Evolutionary conservation across 805 yeast genomes (phyloP), one percentile per base, ranked within the genome.

Genomic region (Barnettozyma pratensis): DNA sequence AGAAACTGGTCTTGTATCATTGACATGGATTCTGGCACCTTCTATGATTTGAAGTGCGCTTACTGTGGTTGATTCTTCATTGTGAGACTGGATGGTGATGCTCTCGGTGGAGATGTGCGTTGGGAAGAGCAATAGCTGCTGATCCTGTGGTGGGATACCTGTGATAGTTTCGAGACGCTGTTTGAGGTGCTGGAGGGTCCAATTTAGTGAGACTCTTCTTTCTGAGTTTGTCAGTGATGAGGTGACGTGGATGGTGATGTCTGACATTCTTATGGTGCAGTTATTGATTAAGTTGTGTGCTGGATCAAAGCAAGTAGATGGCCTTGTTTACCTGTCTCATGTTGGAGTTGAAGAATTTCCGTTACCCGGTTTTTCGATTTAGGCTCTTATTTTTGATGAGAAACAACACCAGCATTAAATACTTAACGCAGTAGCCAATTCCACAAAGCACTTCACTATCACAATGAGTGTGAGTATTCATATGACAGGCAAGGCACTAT

Each of bases 221-320:
- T 85, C 91, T 3, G 94, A 81, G 7, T 85, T 77, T 1, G 87
- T 84, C 56, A 82, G 67, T 27, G 72, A 73, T 3, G 94, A 84
- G 1, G 88, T 81, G 34, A 86, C 69, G 54, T 76, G 76, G 4
- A 85, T 70, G 14, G 69, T 72, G 42, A 85, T 68, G 55, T 83
- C 77, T 3, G 48, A 29, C 56, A 53, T 50, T 29, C 28, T 37
- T 27, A 32, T 36, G 10, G 2, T 10, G 39, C 9, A 12, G 38
- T 19, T 19, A 19, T 19, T 19, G 19, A 3, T 19, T 19, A 19
- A 3, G 2, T 19, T 19, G 19, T 19, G 19, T 19, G 19, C 19
- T 19, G 19, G 19, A 19, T 19, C 19, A 19, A 19, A 19, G 19
- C 19, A 19, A 19, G 19, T 19, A 19, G 19, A 19, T 19, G 19